A percentile compares a stretch with the other conserved stretches of the same genome.
Conservation (phyloP, 2,329 filamentous ascomycete species). For the Parasarocladium wereldwijsianum region DNA sequence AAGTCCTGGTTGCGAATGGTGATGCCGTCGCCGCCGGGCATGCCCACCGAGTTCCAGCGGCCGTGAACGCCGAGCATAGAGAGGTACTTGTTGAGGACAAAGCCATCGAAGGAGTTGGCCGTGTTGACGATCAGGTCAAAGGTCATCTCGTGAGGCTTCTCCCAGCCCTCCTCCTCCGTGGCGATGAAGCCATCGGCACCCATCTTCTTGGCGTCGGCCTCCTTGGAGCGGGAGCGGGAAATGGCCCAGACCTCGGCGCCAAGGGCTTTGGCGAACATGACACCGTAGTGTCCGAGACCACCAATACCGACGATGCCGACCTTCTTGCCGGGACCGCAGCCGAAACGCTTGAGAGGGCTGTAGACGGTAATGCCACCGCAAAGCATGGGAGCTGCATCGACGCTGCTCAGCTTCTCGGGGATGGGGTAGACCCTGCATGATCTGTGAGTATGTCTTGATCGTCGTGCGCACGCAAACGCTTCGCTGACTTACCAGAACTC, state of each 20-base stretch:
- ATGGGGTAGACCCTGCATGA: conserved; percentile 47
- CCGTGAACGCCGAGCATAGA: conserved; percentile 70
- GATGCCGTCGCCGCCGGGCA: conserved; percentile 64
- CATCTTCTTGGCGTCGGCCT: conserved; percentile 42
- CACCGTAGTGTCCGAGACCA: conserved; percentile 56
- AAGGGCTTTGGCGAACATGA: conserved; percentile 55
- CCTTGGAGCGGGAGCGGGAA: conserved; percentile 44
- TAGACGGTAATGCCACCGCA: conserved; percentile 75
- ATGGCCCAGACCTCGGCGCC: conserved; percentile 49
- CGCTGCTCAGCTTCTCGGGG: conserved; percentile 51
- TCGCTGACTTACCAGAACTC: conserved; percentile 24
- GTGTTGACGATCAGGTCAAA: conserved; percentile 70
- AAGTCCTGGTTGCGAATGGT: conserved; percentile 61
- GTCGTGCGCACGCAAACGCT: neutral
- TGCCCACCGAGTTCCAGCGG: conserved; percentile 63
- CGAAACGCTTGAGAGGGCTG: conserved; percentile 63
- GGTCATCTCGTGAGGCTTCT: conserved; percentile 39
- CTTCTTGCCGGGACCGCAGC: conserved; percentile 64
- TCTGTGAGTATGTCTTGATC: conserved; percentile 5
- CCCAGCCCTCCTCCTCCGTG: conserved; percentile 42
- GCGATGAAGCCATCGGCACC: conserved; percentile 47
- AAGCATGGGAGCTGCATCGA: conserved; percentile 62
- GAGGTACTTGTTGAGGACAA: conserved; percentile 59
- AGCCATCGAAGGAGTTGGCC: conserved; percentile 52
- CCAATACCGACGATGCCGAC: conserved; percentile 62